Evolutionary conservation across 2,329 filamentous ascomycete genomes (phyloP).

Genomic region (Aspergillus puulaauensis): DNA sequence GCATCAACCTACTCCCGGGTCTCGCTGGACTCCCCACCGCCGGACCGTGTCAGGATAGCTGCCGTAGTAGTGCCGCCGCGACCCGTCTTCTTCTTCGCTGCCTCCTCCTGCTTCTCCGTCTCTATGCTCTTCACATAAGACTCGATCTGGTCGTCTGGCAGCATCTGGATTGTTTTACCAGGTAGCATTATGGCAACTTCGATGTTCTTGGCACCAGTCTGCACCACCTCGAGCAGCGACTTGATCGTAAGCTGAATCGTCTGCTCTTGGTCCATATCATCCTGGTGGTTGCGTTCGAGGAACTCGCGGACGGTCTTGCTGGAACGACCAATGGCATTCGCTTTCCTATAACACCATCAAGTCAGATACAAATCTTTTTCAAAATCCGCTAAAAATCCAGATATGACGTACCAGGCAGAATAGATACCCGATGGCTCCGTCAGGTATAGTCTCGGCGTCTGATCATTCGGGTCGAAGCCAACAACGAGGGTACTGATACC

Average conservation of each 20-base stretch:
- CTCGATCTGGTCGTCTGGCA: conserved; percentile 95
- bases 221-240: conserved; percentile 94
- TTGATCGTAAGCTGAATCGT: conserved; percentile 98
- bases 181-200: conserved; percentile 98
- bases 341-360: conserved; percentile 69
- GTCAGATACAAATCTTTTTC: background rate
- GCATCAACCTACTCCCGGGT: conserved; percentile 19
- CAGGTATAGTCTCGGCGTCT: conserved; percentile 87
- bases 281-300: conserved; percentile 97
- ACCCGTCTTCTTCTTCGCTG: conserved; percentile 91
- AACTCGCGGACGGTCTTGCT: conserved; percentile 99
- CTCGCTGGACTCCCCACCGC: conserved; percentile 38
- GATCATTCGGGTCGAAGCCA: conserved; percentile 94
- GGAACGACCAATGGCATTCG: conserved; percentile 95
- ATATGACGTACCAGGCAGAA: conserved; percentile 78
- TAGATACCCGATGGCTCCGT: conserved; percentile 99
- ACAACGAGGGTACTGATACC: conserved; percentile 97
- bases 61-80: conserved; percentile 50
- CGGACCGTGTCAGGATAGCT: conserved; percentile 68
- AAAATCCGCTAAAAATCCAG: background rate
- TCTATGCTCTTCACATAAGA: conserved; percentile 98
- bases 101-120: conserved; percentile 98
- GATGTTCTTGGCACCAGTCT: conserved; percentile 99
- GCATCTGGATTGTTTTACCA: conserved; percentile 85
- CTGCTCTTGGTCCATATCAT: conserved; percentile 92